phyloP scores from a whole-genome alignment of 495 filamentous ascomycete genomes.

The Parmelia sp. region DNA sequence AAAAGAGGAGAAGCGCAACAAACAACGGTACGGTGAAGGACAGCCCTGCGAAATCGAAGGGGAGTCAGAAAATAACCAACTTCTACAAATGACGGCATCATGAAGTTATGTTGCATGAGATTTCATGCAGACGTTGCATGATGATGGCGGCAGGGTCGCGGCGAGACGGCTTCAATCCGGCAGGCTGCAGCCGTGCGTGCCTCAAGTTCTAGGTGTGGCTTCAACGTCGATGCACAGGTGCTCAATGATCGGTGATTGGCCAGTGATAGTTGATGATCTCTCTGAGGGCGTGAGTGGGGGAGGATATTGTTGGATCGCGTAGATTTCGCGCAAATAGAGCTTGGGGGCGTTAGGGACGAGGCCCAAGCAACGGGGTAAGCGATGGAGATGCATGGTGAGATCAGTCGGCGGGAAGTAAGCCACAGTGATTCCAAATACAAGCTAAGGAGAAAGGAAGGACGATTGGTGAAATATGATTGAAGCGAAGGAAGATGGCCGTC shows the following conservation, averaged over 20 bases:
- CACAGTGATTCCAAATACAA: background rate
- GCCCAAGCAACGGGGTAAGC: slow-evolving; percentile 1
- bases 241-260: background rate
- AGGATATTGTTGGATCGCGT: background rate
- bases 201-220: background rate
- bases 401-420: background rate
- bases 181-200: slow-evolving; percentile 1
- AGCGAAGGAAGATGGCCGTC: no score
- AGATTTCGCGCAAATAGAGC: background rate
- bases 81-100: slow-evolving; percentile 53
- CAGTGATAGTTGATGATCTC: background rate
- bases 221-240: background rate
- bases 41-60: slow-evolving; percentile 44
- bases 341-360: background rate
- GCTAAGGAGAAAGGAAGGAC: background rate
- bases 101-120: slow-evolving; percentile 8
- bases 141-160: slow-evolving; percentile 21
- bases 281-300: background rate
- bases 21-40: slow-evolving; percentile 40
- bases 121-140: slow-evolving; percentile 14
- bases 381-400: background rate
- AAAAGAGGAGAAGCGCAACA: slow-evolving; percentile 42
- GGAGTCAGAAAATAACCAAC: slow-evolving; percentile 75
- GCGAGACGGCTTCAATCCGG: slow-evolving; percentile 11
- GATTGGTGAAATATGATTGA: background rate